phyloP scores from a whole-genome alignment of 768 basidiomycete genomes.

The Amanita pallidorosea region DNA sequence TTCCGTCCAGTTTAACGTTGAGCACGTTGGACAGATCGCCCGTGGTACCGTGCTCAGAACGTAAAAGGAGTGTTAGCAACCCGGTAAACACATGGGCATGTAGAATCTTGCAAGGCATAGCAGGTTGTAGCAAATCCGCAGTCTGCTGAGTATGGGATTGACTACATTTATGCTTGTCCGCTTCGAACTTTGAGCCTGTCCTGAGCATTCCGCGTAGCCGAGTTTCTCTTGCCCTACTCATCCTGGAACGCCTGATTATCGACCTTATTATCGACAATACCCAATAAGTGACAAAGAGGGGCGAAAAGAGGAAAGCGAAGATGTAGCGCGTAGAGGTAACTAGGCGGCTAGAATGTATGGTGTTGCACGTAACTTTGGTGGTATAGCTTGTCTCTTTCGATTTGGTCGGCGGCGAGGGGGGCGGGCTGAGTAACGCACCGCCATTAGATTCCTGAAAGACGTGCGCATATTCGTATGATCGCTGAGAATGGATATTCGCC shows the following conservation, averaged over 20 bases:
- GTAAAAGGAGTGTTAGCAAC: neutral
- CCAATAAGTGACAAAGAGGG: neutral
- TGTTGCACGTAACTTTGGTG: neutral
- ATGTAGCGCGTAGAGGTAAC: conserved; percentile 5
- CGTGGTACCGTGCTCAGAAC: neutral
- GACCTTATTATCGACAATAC: neutral
- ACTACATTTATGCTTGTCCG: neutral
- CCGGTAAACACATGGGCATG: neutral
- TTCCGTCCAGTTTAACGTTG: neutral
- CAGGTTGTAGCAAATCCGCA: neutral
- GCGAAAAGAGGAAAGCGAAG: neutral
- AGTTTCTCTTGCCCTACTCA: neutral
- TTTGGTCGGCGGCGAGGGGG: conserved; percentile 21
- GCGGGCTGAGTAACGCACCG: conserved; percentile 24
- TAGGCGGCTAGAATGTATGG: neutral
- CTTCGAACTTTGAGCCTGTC: too few relatives aligned
- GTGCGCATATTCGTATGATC: conserved; percentile 13
- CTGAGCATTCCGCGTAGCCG: neutral
- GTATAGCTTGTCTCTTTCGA: conserved; percentile 1
- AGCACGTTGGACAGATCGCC: neutral
- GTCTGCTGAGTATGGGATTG: neutral
- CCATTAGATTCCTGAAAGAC: conserved; percentile 4
- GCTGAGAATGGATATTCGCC: conserved; percentile 24
- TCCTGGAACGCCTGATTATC: neutral
- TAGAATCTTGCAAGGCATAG: neutral